Evolutionary conservation across 2,329 filamentous ascomycete species (phyloP), one percentile per base, ranked within the genome.

Genomic region (Fusarium anthophilum): DNA sequence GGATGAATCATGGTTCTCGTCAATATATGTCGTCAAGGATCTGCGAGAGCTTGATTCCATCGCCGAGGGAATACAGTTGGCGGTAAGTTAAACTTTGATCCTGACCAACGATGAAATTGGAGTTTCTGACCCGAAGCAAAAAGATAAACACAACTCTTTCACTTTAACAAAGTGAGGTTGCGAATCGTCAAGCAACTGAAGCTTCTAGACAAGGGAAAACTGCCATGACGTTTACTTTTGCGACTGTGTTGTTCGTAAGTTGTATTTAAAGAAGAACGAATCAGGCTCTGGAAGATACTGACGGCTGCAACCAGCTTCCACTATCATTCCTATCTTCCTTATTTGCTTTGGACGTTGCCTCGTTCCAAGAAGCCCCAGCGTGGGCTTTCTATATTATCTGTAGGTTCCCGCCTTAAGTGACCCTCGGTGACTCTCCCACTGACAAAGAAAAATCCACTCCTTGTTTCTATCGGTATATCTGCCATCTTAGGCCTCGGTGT

Each of bases 1-100:
- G 8, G 26, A 57, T 3, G 38, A 24, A 8, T 41, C 26, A 12
- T 53, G 58, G 18, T 43, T 65, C 1, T 35, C 60, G 4, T 65
- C 69, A 4, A 38, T 38, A 1, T 70, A 68, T 8, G 47, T 77
- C 17, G 38, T 66, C 5, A 67, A 69, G 5, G 71, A 74, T 22
- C 44, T 78, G 6, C 26, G 41, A 2, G 73, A 75, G 32, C 69
- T 78, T 77, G 75, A 78, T 17, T 58, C 51, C 6, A 32, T 62
- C 18, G 71, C 71, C 3, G 48, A 61, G 2, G 63, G 64, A n/a
- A 74, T 77, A 38, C 61, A 78, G 41, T 44, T 44, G 5, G 65
- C 73, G 20, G 70, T 72, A 56, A 30, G 72, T 57, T 26, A 20
- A 8, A 38, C 5, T 38, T 38, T 38, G 5, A 20, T 20, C 18